Conservation (phyloP, 371 early-diverging fungal species). For the Lichtheimia ornata region DNA sequence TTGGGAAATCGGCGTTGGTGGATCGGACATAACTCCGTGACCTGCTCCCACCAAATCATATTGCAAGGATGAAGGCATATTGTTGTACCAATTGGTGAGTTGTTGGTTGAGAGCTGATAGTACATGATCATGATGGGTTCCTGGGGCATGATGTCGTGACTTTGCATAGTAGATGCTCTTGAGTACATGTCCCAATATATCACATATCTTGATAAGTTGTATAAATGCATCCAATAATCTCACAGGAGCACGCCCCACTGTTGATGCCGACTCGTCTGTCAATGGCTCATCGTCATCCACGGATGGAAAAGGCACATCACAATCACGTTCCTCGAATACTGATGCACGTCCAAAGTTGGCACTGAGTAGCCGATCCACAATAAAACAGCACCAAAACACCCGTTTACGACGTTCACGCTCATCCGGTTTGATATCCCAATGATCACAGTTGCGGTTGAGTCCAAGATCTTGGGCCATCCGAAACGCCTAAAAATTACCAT, state of each 20-base stretch:
- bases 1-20: constrained; percentile 36
- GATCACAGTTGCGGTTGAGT: constrained; percentile 48
- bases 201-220: constrained; percentile 38
- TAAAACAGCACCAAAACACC: constrained; percentile 55
- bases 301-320: constrained; percentile 47
- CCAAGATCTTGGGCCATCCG: constrained; percentile 57
- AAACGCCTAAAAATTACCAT: constrained; percentile 31
- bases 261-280: constrained; percentile 13
- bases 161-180: constrained; percentile 46
- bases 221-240: constrained; percentile 35
- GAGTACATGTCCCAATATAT: constrained; percentile 47
- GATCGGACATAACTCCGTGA: constrained; percentile 9
- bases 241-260: constrained; percentile 12
- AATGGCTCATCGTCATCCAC: constrained; percentile 34
- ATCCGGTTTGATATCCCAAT: constrained; percentile 39
- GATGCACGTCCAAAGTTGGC: constrained; percentile 47
- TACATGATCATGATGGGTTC: constrained; percentile 27
- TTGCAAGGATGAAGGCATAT: constrained; percentile 41
- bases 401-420: constrained; percentile 46
- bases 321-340: constrained; percentile 46
- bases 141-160: constrained; percentile 24
- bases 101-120: constrained; percentile 39
- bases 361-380: constrained; percentile 46
- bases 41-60: constrained; percentile 19
- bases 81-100: constrained; percentile 45